Percentiles rank a stretch among this genome's conserved stretches.
Conservation (phyloP, 116 monocot genomes). For the Posidonia oceanica region DNA sequence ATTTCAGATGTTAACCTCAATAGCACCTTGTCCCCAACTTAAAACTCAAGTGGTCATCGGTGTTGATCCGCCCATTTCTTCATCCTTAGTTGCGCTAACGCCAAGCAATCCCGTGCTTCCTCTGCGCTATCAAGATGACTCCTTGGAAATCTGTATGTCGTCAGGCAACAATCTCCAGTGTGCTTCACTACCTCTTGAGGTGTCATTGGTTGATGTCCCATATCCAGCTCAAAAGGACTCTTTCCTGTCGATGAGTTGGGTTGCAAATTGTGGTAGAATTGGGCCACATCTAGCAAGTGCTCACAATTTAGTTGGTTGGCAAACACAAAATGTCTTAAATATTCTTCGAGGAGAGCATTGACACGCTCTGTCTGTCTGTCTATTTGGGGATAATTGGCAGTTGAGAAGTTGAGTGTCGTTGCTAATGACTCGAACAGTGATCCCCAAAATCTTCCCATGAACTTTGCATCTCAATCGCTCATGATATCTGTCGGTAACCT, state of each 20-base stretch:
- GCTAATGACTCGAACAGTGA: conserved; percentile 3
- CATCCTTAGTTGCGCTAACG: too few species aligned
- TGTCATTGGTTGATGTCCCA: neutral
- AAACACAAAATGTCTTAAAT: neutral
- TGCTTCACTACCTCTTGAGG: neutral
- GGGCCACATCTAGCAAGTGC: neutral
- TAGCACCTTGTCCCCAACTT: too few species aligned
- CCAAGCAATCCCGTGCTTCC: neutral
- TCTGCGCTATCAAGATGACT: neutral
- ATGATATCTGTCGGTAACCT: conserved; percentile 3
- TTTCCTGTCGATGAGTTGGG: neutral
- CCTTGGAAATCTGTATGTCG: neutral
- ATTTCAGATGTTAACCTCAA: too few species aligned
- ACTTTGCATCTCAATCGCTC: neutral
- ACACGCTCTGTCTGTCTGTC: neutral
- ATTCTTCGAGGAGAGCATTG: conserved; percentile 1
- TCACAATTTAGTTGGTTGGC: conserved; percentile 1
- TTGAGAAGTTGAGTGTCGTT: neutral
- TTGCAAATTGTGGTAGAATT: neutral
- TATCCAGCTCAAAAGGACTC: conserved; percentile 1
- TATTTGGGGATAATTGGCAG: conserved; percentile 7
- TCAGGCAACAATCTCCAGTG: neutral
- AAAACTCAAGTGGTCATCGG: too few species aligned
- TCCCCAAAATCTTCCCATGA: neutral
- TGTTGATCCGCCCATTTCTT: too few species aligned